These are phyloP conservation scores for Sinapis alba DNA, from an alignment of 441 rosid species.

Conservation along the genomic window DNA sequence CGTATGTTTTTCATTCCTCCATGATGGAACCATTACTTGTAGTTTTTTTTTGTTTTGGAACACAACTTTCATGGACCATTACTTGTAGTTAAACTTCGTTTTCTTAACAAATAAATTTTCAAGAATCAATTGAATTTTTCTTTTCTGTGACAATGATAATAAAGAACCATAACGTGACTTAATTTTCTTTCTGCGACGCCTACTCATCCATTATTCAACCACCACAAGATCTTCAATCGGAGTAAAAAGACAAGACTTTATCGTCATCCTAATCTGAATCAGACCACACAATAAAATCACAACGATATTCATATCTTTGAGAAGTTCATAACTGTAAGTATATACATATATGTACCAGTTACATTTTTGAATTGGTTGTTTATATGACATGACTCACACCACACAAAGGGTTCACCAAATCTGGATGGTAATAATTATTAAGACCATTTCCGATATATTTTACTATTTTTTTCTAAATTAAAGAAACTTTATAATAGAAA, in stretches of 20 bases:
- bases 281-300: conserved; percentile 16
- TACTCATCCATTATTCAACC: conserved; percentile 5
- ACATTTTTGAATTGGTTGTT: not conserved
- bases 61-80: too few species aligned
- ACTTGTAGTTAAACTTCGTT: not conserved
- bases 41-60: too few species aligned
- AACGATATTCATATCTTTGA: not conserved
- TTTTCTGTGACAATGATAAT: not conserved
- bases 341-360: not conserved
- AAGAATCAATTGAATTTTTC: not conserved
- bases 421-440: not conserved
- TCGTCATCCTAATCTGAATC: conserved; percentile 13
- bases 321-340: not conserved
- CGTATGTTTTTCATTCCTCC: conserved; percentile 19
- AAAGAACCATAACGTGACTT: not conserved
- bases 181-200: not conserved
- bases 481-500: too few species aligned
- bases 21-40: not conserved
- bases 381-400: not conserved
- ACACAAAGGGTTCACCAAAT: not conserved
- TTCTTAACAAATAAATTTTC: not conserved
- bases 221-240: conserved; percentile 12
- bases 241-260: conserved; percentile 2
- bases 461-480: too few species aligned
- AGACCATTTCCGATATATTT: too few species aligned